Evolutionary conservation across 805 yeast species (phyloP).

Genomic region (Kuraishia ogatae): DNA sequence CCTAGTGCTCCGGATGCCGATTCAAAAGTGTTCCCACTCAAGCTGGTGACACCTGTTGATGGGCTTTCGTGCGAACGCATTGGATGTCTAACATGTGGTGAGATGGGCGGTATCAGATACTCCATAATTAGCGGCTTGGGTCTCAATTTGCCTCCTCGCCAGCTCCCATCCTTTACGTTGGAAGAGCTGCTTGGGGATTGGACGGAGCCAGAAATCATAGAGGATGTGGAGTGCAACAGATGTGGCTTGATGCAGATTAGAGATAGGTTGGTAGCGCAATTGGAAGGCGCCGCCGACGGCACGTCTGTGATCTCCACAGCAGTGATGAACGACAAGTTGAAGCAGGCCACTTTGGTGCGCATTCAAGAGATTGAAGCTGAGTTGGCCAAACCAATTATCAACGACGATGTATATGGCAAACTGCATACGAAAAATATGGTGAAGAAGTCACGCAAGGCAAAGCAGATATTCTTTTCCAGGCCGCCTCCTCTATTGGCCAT

Average conservation of each 20-base stretch:
- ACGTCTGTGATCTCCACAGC: neutral
- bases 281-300: constrained; percentile 9
- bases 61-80: constrained; percentile 84
- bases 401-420: constrained; percentile 69
- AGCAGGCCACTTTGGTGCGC: constrained; percentile 31
- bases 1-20: constrained; percentile 46
- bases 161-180: constrained; percentile 34
- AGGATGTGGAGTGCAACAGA: constrained; percentile 91
- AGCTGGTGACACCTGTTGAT: constrained; percentile 81
- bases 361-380: constrained; percentile 42
- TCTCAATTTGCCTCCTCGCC: constrained; percentile 50
- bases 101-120: constrained; percentile 84
- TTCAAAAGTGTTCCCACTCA: constrained; percentile 39
- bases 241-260: constrained; percentile 67
- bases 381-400: constrained; percentile 57
- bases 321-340: constrained; percentile 16
- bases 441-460: constrained; percentile 70
- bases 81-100: constrained; percentile 88
- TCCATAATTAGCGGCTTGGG: constrained; percentile 71
- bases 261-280: constrained; percentile 35
- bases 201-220: constrained; percentile 76
- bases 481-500: constrained; percentile 79
- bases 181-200: constrained; percentile 53
- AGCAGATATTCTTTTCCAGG: constrained; percentile 70
- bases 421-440: constrained; percentile 69